Evolutionary conservation across 2,329 filamentous ascomycete species (phyloP).

Genomic region (Neospermospora avenae): DNA sequence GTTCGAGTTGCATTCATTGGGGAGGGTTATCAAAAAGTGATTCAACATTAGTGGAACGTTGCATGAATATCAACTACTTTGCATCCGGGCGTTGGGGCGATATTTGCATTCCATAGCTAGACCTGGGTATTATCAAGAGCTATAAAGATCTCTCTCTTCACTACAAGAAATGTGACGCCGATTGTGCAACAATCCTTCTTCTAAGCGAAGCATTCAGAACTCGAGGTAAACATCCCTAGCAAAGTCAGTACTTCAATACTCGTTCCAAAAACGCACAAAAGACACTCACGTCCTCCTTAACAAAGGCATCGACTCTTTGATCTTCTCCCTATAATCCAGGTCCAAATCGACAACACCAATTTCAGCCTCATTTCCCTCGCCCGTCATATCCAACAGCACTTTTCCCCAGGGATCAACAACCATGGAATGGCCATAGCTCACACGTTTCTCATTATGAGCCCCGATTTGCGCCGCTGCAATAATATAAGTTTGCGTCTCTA

Average conservation of each 20-base stretch:
- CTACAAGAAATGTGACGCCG: no score
- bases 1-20: conserved; percentile 3
- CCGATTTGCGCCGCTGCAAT: conserved; percentile 83
- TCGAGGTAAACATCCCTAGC: conserved; percentile 28
- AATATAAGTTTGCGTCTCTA: conserved; percentile 86
- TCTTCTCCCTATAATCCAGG: conserved; percentile 47
- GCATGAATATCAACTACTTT: conserved; percentile 33
- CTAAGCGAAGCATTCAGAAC: not conserved
- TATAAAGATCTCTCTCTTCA: not conserved
- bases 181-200: not conserved
- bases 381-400: conserved; percentile 63
- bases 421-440: conserved; percentile 82
- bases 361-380: conserved; percentile 42
- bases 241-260: not conserved
- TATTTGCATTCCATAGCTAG: conserved; percentile 4
- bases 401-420: conserved; percentile 85
- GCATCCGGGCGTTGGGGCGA: conserved; percentile 25
- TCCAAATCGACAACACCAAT: conserved; percentile 53
- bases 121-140: not conserved
- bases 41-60: conserved; percentile 29
- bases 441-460: conserved; percentile 67
- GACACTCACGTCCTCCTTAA: conserved; percentile 43
- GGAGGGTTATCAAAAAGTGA: conserved; percentile 12
- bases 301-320: conserved; percentile 55
- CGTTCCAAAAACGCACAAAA: not conserved